phyloP scores from a whole-genome alignment of 106 monocot species.

The Acorus gramineus region DNA sequence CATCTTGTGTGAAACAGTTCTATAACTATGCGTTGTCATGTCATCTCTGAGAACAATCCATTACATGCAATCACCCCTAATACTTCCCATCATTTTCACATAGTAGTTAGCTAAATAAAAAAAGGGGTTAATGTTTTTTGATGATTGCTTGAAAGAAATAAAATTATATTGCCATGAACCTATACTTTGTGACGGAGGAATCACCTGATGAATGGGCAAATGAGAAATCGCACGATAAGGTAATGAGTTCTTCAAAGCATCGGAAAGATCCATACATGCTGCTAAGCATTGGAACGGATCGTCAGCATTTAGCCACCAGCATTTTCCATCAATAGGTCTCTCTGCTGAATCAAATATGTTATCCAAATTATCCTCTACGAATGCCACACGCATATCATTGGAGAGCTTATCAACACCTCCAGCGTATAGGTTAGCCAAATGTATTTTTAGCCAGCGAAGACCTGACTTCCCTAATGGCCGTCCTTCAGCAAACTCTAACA shows the following conservation, averaged over 20 bases:
- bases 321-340: conserved; percentile 64
- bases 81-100: no score
- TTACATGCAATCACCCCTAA: no score
- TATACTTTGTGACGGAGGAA: neutral
- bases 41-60: no score
- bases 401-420: conserved; percentile 76
- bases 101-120: no score
- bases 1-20: no score
- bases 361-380: conserved; percentile 66
- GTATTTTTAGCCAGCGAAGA: conserved; percentile 72
- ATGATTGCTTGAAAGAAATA: no score
- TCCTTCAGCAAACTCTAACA: conserved; percentile 80
- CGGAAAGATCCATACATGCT: conserved; percentile 67
- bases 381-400: conserved; percentile 43
- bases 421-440: conserved; percentile 78
- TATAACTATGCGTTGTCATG: no score
- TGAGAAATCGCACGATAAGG: conserved; percentile 47
- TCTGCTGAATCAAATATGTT: conserved; percentile 82
- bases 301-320: conserved; percentile 84
- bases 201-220: conserved; percentile 79
- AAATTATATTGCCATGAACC: no score
- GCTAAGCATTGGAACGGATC: conserved; percentile 94
- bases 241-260: conserved; percentile 52
- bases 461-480: conserved; percentile 66
- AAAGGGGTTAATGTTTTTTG: no score